Evolutionary conservation across 768 basidiomycete species (phyloP), one percentile per base, ranked within the genome.

Genomic region (Lactarius hengduanensis): DNA sequence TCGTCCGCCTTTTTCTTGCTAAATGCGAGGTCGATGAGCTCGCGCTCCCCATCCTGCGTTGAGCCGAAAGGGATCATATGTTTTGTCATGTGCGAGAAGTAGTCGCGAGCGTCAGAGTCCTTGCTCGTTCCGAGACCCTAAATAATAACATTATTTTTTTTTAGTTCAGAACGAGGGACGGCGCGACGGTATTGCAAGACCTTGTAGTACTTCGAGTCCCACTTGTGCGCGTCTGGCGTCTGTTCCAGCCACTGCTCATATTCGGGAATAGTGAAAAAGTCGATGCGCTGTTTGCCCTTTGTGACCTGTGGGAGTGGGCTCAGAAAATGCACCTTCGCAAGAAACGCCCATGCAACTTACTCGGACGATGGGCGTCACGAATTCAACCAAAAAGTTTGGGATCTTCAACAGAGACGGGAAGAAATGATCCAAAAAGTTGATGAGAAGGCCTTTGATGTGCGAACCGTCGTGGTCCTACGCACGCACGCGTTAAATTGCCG

Each of bases 1-100:
- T 98, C 95, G 66, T 99, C 97, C 0, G 95, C 92, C 74, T 96
- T 98, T 83, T 98, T 98, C 86, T 98, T 99, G 81, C 94, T 98
- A 82, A 99, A 99, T 0, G 97, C 97, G 63, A 99, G 87, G 47
- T 99, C 97, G 67, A 99, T 96, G 41, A 98, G 82, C 8, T 88
- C 88, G 55, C 86, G 87, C 71, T 98, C 97, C 2, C 89, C 94
- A 0, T 88, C 84, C 73, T 91, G 86, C 4, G 86, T 88, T 3
- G 87, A 78, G 2, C 90, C 84, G 78, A 99, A 98, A 0, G 94
- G 91, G 63, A 99, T 92, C 84, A 96, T 90, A 74, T 99, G 97
- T 74, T 91, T 96, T 73, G 82, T 82, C 86, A 98, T 95, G 72
- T 91, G 84, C 65, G 89, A 83, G 76, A 99, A 99, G 78, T 98